Evolutionary conservation across 352 stramenopile species (phyloP).

Genomic region (Halophytophthora batemanensis): DNA sequence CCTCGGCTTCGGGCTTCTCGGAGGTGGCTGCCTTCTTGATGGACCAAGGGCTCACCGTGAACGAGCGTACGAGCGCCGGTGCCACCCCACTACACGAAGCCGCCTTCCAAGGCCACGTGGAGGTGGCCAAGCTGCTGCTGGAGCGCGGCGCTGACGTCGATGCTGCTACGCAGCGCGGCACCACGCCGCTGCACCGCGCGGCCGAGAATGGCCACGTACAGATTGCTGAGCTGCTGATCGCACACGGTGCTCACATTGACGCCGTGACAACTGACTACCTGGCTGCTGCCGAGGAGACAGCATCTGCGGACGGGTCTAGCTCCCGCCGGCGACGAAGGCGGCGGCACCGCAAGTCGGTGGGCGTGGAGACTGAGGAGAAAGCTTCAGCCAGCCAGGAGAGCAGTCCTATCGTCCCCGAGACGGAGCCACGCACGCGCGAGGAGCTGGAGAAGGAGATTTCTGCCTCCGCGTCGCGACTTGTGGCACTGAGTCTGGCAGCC

Average conservation of each 20-base stretch:
- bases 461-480: conserved; percentile 24
- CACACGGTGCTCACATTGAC: conserved; percentile 50
- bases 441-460: conserved; percentile 25
- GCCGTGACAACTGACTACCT: conserved; percentile 54
- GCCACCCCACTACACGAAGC: conserved; percentile 55
- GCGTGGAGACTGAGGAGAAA: conserved; percentile 18
- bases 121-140: conserved; percentile 38
- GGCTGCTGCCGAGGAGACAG: conserved; percentile 13
- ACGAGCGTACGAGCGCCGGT: conserved; percentile 33
- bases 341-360: conserved; percentile 23
- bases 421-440: conserved; percentile 10
- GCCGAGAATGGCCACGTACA: conserved; percentile 50
- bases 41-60: conserved; percentile 32
- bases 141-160: conserved; percentile 44
- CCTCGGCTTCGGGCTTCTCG: conserved; percentile 39
- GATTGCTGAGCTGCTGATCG: conserved; percentile 48
- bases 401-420: conserved; percentile 12
- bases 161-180: conserved; percentile 43
- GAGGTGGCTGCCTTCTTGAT: conserved; percentile 43
- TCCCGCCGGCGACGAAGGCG: conserved; percentile 13
- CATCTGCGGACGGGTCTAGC: neutral
- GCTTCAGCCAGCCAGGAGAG: neutral
- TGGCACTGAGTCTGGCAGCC: conserved; percentile 44
- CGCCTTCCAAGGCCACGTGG: conserved; percentile 41
- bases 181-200: conserved; percentile 47